Base-by-base conservation (phyloP, 2,329 filamentous ascomycete species). In the Colletotrichum liriopes region DNA sequence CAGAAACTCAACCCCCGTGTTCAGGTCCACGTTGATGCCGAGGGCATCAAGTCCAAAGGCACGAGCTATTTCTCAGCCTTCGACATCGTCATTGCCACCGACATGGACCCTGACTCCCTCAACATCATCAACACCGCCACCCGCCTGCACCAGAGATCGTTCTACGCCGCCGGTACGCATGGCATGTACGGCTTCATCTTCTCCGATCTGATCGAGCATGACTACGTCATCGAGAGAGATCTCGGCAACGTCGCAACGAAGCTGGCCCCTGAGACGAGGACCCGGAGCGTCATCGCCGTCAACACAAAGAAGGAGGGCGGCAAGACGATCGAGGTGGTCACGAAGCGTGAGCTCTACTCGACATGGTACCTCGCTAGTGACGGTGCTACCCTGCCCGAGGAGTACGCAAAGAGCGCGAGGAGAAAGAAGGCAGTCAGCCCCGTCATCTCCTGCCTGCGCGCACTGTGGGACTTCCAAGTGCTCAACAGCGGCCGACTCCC, bases 151-250 rank as follows among this genome's bases (percentile, higher is more conserved):
- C 89, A 90, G 74, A 90, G 91, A 59, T 92, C 95, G 14, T 98
- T 98, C 82, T 99, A 99, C 82, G 94, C 94, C 12, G 93, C 95
- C 45, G 93, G 92, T 62, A 90, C 93, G 3, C 94, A 98, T 79
- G 96, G 96, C 60, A 89, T 98, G 80, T 98, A 97, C 81, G 96
- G 96, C 67, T 99, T 94, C 84, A 93, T 98, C 75, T 99, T 99
- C 81, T 93, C 93, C 70, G 96, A 99, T 81, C 88, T 99, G 29
- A 94, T 98, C 76, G 89, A 92, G 77, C 96, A 99, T 81, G 92
- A 95, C 77, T 99, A 94, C 79, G 91, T 96, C 72, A 92, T 99
- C 73, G 92, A 97, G 84, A 92, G 96, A 69, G 91, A 94, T 73
- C 92, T 93, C 74, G 92, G 93, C 70, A 98, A 98, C 78, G 85